Evolutionary conservation across 805 yeast genomes (phyloP), one percentile per base, ranked within the genome.

Genomic region (Monosporozyma unispora): DNA sequence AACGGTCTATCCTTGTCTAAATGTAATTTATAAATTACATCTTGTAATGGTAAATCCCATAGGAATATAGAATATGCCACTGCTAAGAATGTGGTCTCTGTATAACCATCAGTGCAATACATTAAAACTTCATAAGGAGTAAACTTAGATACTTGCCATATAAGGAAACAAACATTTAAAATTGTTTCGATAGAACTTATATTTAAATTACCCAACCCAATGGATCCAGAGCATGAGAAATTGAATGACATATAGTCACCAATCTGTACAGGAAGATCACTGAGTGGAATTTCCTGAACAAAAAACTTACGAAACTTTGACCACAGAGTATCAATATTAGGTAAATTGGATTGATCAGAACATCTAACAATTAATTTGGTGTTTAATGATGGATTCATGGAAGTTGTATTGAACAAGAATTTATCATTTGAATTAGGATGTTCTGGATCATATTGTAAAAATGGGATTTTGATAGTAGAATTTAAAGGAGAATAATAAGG

Each of bases 41-140:
- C 81, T 25, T 84, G 81, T 11, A 87, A 65, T 0, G 77, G 55
- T 18, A 79, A 60, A 38, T 83, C 79, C 48, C 82, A 76, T 1
- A 86, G 64, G 66, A 83, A 91, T 50, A 91, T 84, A 50, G 84
- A 56, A 57, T 78, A 90, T 49, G 89, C 77, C 33, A 87, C 69
- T 0, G 80, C 77, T 38, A 90, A 66, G n/a, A 91, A 72, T 4
- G 96, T 80, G 47, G 90, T 84, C 61, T 89, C 96, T 0, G 96
- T 87, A 65, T 90, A 91, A 0, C 98, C 98, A 67, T 91, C 96
- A 1, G 86, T 78, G 60, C 96, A 88, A 61, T 80, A 83, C 9
- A 90, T 70, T 52, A 90, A 71, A 0, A 80, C 69, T 3, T 79
- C 74, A 46, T 71, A 65, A 2, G 54, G 53, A 18, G 55, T 51